These are phyloP conservation scores for Blumeriella jaapii DNA, from an alignment of 2,329 filamentous ascomycete genomes.

Conservation along the genomic window DNA sequence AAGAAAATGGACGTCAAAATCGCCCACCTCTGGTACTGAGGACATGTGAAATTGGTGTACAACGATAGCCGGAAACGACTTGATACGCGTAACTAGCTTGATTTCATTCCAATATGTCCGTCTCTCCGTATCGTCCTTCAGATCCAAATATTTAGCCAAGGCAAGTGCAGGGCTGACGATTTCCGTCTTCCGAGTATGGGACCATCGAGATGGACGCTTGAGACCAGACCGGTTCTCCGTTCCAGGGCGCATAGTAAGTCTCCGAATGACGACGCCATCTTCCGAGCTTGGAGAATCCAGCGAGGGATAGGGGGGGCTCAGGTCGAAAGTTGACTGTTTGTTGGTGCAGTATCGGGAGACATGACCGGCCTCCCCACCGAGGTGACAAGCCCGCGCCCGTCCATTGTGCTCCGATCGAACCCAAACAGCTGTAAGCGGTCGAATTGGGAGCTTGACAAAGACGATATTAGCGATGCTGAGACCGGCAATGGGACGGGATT, in stretches of 20 bases:
- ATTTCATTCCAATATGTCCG: conserved; percentile 9
- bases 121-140: conserved; percentile 4
- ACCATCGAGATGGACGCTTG: background rate
- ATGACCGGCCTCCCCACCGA: no score
- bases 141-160: conserved; percentile 15
- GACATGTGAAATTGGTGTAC: conserved; percentile 11
- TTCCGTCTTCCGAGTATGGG: background rate
- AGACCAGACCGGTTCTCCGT: no score
- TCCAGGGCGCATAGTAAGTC: no score
- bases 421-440: background rate
- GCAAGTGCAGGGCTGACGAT: background rate
- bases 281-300: no score
- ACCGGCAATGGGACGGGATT: background rate
- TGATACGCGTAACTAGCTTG: background rate
- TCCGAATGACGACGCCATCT: no score
- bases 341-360: no score
- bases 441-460: background rate
- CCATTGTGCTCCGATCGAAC: background rate
- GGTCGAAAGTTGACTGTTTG: no score
- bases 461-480: background rate
- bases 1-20: background rate
- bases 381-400: background rate
- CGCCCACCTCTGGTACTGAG: conserved; percentile 6
- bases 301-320: no score
- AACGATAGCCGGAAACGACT: conserved; percentile 11